Conservation (phyloP, 345 rosid species). For the Nasturtium officinale region DNA sequence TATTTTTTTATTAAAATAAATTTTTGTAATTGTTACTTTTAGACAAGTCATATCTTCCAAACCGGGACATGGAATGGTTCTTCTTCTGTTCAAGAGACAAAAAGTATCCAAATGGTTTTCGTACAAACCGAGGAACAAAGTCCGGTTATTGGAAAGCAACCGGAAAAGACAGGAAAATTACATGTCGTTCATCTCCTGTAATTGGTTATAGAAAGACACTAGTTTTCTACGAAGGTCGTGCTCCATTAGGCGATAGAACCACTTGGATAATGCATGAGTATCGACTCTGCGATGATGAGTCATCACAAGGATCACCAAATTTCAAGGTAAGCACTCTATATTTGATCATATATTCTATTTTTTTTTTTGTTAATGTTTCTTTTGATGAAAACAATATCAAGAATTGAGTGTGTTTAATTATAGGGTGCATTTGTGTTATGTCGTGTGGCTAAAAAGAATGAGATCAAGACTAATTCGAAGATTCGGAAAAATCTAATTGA, state of each 20-base stretch:
- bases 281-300: conserved; percentile 63
- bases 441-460: conserved; percentile 75
- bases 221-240: conserved; percentile 81
- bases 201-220: conserved; percentile 75
- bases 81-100: conserved; percentile 88
- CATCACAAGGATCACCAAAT: conserved; percentile 51
- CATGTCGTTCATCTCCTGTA: conserved; percentile 54
- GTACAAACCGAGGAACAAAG: conserved; percentile 84
- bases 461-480: conserved; percentile 50
- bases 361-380: neutral
- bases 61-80: conserved; percentile 89
- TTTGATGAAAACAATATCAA: neutral
- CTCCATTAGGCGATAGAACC: conserved; percentile 77
- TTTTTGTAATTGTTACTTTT: conserved; percentile 7
- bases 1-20: neutral
- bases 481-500: conserved; percentile 49
- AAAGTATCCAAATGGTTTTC: conserved; percentile 81
- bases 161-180: conserved; percentile 77
- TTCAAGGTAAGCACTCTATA: conserved; percentile 49
- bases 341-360: neutral
- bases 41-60: conserved; percentile 86
- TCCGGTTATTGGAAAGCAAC: conserved; percentile 97
- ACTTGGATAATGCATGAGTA: conserved; percentile 92
- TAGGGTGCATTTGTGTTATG: conserved; percentile 91
- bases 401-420: neutral